Conservation (phyloP, 192 early-diverging fungal genomes). For the Backusella luteola region DNA sequence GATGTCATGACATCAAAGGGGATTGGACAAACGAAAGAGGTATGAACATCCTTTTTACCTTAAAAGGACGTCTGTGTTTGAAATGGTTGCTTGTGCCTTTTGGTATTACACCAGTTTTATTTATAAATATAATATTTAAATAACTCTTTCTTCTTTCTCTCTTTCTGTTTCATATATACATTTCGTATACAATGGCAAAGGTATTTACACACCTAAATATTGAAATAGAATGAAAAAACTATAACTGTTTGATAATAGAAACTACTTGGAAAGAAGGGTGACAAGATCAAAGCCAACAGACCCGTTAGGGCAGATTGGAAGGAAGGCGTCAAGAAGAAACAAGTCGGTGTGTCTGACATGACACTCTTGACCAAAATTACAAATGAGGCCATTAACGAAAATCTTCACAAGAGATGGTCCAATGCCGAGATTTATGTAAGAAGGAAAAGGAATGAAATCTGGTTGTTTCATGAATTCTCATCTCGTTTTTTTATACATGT, state of each 20-base stretch:
- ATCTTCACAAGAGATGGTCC: constrained; percentile 86
- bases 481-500: constrained; percentile 16
- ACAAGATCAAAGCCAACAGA: constrained; percentile 40
- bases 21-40: not conserved
- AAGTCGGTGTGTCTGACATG: constrained; percentile 85
- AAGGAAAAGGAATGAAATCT: not conserved
- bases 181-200: constrained; percentile 10
- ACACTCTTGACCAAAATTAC: constrained; percentile 91
- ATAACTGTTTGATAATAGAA: not conserved
- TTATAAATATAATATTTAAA: not conserved
- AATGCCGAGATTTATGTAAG: constrained; percentile 89
- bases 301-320: constrained; percentile 68
- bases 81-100: not conserved
- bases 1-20: not conserved
- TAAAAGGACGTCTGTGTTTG: not conserved
- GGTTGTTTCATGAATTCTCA: not conserved
- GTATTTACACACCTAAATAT: not conserved
- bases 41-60: constrained; percentile 4
- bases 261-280: constrained; percentile 23
- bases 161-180: not conserved
- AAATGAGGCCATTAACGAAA: constrained; percentile 94
- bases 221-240: not conserved
- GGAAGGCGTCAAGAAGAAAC: constrained; percentile 74
- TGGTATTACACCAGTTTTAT: not conserved
- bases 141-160: not conserved